Percentiles rank a stretch among this genome's conserved stretches.
Conservation (phyloP, 2,329 filamentous ascomycete genomes). For the Chrysosporium queenslandicum region DNA sequence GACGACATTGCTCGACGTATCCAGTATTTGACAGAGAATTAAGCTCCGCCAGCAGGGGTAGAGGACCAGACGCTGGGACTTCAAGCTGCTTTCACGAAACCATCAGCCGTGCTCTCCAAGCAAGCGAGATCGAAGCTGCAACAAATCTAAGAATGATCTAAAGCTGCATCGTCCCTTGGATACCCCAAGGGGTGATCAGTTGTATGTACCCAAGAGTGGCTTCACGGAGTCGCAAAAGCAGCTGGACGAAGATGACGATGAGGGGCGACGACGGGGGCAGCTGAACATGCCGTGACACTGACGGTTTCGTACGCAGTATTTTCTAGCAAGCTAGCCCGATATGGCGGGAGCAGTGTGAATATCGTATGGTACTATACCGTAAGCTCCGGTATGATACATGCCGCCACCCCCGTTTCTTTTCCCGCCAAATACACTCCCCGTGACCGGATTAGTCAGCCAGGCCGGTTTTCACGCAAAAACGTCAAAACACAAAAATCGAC, state of each 20-base stretch:
- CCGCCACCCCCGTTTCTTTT: not conserved
- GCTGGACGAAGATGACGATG: conserved; percentile 5
- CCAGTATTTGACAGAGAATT: not conserved
- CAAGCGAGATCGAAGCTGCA: not conserved
- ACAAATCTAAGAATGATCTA: not conserved
- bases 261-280: conserved; percentile 7
- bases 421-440: not conserved
- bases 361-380: not conserved
- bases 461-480: conserved; percentile 7
- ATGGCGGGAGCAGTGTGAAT: too few species aligned
- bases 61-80: not conserved
- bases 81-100: not conserved
- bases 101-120: not conserved
- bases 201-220: not conserved
- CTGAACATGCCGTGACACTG: too few species aligned
- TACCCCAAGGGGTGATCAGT: conserved; percentile 5
- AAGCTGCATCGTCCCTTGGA: not conserved
- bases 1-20: conserved; percentile 32
- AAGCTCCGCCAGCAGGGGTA: conserved; percentile 2
- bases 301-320: not conserved
- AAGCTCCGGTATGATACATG: not conserved
- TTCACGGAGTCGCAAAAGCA: not conserved
- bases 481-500: conserved; percentile 6
- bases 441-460: conserved; percentile 11
- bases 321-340: too few species aligned